Base-by-base conservation (phyloP, 768 basidiomycete species). In the Kwoniella europaea region DNA sequence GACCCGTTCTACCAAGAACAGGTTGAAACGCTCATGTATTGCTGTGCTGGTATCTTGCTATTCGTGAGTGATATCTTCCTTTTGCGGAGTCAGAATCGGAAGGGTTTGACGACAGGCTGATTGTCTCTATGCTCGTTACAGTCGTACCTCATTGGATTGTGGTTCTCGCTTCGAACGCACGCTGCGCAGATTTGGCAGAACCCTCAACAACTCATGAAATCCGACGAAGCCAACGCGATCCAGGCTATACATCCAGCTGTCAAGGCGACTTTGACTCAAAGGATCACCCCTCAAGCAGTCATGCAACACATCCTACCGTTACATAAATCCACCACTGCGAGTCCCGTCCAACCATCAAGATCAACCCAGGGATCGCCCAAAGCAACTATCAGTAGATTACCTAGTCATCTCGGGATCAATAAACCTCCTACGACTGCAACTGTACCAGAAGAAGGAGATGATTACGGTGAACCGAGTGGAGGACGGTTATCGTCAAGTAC, bases 101-200 rank as follows among this genome's bases (percentile, higher is more conserved):
- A 35, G 7, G 0, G 7, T 35, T 4, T 35, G 35, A 35, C 35
- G 35, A 35, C 7, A 35, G 35, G 35, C 35, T 29, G 9, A 9
- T 44, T 42, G 9, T 41, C n/a, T 35, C 22, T 58, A 12, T 16
- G 3, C 52, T 12, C 27, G 4, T 52, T 64, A 56, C 74, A 98
- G 94, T 98, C 97, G 1, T 99, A 99, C 83, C 88, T 98, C 57
- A 89, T 98, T 69, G 97, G 97, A 44, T 87, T 98, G 0, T 98
- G 97, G 97, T 99, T 99, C 86, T 98, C 97, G 50, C 89, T 99
- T 18, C 91, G 93, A 58, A 99, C 97, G 1, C 97, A 99, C 81
- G 97, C 97, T 7, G 90, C 91, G 15, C 97, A 98, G 82, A 99
- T 99, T 76, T 99, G 97, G 97, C 94, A 98, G 82, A 98, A 98